A percentile compares a stretch with the other conserved stretches of the same genome.
phyloP scores from a whole-genome alignment of 805 yeast species.

The Barnettozyma californica region DNA sequence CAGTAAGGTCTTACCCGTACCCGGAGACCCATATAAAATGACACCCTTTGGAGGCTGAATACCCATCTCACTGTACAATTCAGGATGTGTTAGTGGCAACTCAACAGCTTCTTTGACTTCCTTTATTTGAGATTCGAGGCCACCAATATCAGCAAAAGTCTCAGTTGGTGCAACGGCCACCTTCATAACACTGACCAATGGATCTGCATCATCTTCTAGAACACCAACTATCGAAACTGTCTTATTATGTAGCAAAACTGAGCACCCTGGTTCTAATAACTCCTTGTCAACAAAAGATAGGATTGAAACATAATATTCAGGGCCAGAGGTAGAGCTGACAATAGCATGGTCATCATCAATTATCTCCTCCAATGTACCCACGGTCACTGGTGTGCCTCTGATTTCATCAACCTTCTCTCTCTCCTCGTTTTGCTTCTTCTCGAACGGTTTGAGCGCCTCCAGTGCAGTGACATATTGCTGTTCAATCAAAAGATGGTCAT shows the following conservation, averaged over 20 bases:
- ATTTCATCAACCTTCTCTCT: constrained; percentile 91
- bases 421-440: constrained; percentile 94
- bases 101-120: constrained; percentile 97
- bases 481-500: constrained; percentile 90
- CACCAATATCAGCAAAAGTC: constrained; percentile 95
- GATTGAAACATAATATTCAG: constrained; percentile 94
- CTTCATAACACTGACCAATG: constrained; percentile 96
- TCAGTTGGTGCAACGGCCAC: constrained; percentile 97
- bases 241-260: constrained; percentile 91
- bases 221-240: constrained; percentile 97
- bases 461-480: constrained; percentile 95
- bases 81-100: constrained; percentile 93
- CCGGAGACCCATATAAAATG: constrained; percentile 94
- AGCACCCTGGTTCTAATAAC: constrained; percentile 92
- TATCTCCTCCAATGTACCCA: constrained; percentile 94
- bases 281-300: constrained; percentile 96
- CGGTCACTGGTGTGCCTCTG: constrained; percentile 93
- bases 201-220: constrained; percentile 96
- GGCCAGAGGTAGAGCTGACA: constrained; percentile 92
- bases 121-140: constrained; percentile 91
- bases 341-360: constrained; percentile 99
- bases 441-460: constrained; percentile 92
- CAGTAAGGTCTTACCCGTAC: constrained; percentile 92
- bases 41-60: constrained; percentile 98
- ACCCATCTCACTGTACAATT: constrained; percentile 96